Evolutionary conservation across 805 yeast genomes (phyloP).

Genomic region (Sugiyamaella valdiviana): DNA sequence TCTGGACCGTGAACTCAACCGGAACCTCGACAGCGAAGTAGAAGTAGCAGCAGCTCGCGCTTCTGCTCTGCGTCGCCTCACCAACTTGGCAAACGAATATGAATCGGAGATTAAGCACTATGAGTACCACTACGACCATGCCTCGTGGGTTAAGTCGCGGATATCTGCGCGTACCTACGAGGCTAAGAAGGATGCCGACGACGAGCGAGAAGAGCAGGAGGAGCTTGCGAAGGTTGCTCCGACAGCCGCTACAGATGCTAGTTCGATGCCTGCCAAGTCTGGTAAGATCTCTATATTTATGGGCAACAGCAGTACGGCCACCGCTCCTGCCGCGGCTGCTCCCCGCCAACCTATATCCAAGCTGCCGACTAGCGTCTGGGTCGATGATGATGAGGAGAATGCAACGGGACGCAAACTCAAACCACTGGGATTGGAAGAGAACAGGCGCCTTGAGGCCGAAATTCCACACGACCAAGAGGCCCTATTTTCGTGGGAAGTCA

Average conservation of each 20-base stretch:
- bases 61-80: constrained; percentile 12
- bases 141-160: constrained; percentile 24
- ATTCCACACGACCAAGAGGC: constrained; percentile 18
- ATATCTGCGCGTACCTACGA: constrained; percentile 19
- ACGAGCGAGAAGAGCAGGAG: constrained; percentile 17
- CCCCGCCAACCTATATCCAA: not conserved
- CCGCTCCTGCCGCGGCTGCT: not conserved
- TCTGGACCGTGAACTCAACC: constrained; percentile 16
- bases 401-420: constrained; percentile 1
- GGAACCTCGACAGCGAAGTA: constrained; percentile 11
- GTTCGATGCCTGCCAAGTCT: not conserved
- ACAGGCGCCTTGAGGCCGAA: constrained; percentile 6
- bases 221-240: constrained; percentile 9
- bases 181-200: constrained; percentile 16
- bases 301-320: not conserved
- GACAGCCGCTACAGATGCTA: not conserved
- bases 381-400: constrained; percentile 7
- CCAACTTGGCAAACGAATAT: constrained; percentile 21
- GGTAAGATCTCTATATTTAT: constrained; percentile 15
- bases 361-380: not conserved
- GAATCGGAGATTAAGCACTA: constrained; percentile 11
- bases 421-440: constrained; percentile 1
- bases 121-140: constrained; percentile 23
- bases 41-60: constrained; percentile 6
- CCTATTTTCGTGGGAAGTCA: constrained; percentile 20